Evolutionary conservation across 306 rosid species (phyloP), one percentile per base, ranked within the genome.

Genomic region (Abrus precatorius): DNA sequence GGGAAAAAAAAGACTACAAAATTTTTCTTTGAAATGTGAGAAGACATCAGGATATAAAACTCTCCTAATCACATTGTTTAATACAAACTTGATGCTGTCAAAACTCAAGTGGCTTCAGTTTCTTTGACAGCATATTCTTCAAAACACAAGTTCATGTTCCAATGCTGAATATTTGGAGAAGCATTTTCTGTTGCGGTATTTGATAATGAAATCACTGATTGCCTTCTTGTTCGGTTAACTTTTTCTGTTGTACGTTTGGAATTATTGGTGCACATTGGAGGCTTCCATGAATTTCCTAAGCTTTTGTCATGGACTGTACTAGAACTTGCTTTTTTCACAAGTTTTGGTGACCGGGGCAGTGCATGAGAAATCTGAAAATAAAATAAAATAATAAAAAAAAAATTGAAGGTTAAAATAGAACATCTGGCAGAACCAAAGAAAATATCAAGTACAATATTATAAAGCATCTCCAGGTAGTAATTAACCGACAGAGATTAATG

Each of bases 101-200:
- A 34, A 60, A 60, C 38, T 10, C 27, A 4, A 10, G 4, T 33
- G 40, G n/a, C 10, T 60, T 60, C 41, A 61, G 9, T 61, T 13
- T 67, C 33, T 66, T 60, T 28, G 40, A 49, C 63, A 28, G 60
- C 32, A 6, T 68, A 77, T 43, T 68, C 75, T 85, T 54, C 65
- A 32, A 33, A 63, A 66, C 83, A 73, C 74, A 43, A 13, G 33
- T 56, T 76, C 68, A 47, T 66, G 64, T 20, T 59, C 74, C 81
- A 87, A 56, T 55, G 82, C 82, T 84, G 95, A 83, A 94, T 87
- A 77, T 92, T 90, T 76, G 97, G 98, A 74, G 97, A 90, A 64
- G 85, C 83, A 83, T 94, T 94, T 83, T 94, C 98, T 61, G 61
- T 82, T 28, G 88, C 84, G 82, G 70, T 85, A 79, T 87, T 92